phyloP scores from a whole-genome alignment of 441 rosid species.

The Hypseocharis bilobata region DNA sequence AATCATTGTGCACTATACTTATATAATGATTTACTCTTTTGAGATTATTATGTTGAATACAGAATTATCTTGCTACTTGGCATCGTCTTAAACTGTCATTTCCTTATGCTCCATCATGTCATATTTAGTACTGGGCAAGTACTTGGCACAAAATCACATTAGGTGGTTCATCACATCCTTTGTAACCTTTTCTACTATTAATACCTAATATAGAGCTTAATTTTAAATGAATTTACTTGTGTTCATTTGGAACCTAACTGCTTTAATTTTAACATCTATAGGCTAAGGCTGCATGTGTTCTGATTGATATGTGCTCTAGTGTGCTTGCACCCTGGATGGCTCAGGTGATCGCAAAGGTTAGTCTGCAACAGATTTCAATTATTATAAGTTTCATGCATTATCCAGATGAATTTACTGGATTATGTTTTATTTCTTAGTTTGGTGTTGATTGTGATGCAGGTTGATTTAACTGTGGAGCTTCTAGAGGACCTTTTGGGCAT shows the following conservation, averaged over 20 bases:
- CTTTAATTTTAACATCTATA: constrained; percentile 27
- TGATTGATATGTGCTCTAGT: constrained; percentile 68
- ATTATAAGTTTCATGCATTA: constrained; percentile 12
- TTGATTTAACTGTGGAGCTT: constrained; percentile 68
- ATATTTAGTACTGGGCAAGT: neutral
- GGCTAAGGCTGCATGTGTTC: constrained; percentile 81
- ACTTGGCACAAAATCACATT: neutral
- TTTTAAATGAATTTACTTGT: neutral
- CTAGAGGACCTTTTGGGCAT: constrained; percentile 69
- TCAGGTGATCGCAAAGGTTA: constrained; percentile 69
- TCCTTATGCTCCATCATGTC: neutral
- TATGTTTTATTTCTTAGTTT: constrained; percentile 17
- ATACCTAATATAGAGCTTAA: neutral
- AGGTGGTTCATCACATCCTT: neutral
- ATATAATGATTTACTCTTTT: neutral
- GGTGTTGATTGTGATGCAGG: constrained; percentile 36
- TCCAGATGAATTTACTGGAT: neutral
- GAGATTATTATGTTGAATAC: neutral
- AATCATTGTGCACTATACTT: neutral
- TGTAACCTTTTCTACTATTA: neutral
- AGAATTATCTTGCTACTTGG: neutral
- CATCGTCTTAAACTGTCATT: constrained; percentile 4
- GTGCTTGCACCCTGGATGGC: constrained; percentile 70
- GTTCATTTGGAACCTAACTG: constrained; percentile 11
- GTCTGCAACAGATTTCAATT: constrained; percentile 17